Percentiles rank a stretch among this genome's conserved stretches.
Evolutionary conservation across 1,284 basidiomycete genomes (phyloP).

Genomic region (Dichomitus squalens): DNA sequence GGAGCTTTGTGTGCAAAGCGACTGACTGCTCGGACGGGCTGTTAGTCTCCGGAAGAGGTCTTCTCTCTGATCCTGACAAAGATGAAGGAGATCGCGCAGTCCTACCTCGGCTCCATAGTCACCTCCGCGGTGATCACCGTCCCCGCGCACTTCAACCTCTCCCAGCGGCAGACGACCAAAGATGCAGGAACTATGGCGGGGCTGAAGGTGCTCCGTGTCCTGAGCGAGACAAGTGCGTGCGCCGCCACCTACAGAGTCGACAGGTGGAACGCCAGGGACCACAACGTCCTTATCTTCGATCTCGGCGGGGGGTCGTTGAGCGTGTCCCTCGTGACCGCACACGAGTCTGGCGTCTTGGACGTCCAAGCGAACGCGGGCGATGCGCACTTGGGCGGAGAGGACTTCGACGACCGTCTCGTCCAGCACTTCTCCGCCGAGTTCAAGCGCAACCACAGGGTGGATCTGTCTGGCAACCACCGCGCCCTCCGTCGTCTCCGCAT

Average conservation of each 20-base stretch:
- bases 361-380: conserved; percentile 99
- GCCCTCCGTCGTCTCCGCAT: conserved; percentile 96
- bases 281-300: conserved; percentile 96
- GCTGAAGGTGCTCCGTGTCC: conserved; percentile 92
- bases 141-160: conserved; percentile 97
- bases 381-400: conserved; percentile 98
- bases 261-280: conserved; percentile 85
- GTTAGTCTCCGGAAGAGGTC: conserved; percentile 89
- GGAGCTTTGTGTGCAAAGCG: neutral
- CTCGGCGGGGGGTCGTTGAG: conserved; percentile 99
- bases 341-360: conserved; percentile 98
- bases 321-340: conserved; percentile 90
- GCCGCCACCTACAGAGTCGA: conserved; percentile 95
- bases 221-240: conserved; percentile 94
- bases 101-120: conserved; percentile 86
- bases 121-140: conserved; percentile 92
- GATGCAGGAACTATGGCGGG: conserved; percentile 91
- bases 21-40: neutral
- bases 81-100: conserved; percentile 98
- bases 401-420: conserved; percentile 95
- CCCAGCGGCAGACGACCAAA: conserved; percentile 94
- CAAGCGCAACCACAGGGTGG: conserved; percentile 98
- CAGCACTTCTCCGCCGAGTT: conserved; percentile 98
- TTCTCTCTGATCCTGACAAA: conserved; percentile 96
- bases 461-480: conserved; percentile 88